These are phyloP conservation scores for Neospora caninum DNA, from an alignment of 169 alveolate species.

Conservation along the genomic window DNA sequence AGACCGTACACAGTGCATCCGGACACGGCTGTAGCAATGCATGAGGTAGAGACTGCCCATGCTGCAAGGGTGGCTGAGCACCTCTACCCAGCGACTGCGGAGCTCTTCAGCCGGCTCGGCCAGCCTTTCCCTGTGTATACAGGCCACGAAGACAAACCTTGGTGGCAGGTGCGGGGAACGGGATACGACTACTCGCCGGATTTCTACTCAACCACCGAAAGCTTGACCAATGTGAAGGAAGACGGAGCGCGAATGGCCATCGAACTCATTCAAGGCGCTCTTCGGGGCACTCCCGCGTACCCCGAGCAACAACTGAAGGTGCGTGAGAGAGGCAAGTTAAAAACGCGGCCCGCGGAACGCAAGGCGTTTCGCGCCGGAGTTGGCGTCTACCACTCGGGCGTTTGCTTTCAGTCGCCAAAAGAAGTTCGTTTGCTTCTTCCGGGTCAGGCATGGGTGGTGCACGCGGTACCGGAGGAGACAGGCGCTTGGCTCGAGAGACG, in stretches of 20 bases:
- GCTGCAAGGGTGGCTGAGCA: background rate
- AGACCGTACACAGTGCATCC: background rate
- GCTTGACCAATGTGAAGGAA: background rate
- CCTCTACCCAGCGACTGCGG: background rate
- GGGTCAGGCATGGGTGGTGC: too few relatives aligned
- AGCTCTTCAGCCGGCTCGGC: background rate
- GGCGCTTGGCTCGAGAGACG: too few relatives aligned
- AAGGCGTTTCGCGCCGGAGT: too few relatives aligned
- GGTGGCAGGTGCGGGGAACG: slow-evolving; percentile 2
- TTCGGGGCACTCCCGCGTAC: background rate
- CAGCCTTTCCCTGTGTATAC: background rate
- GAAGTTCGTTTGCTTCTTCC: too few relatives aligned
- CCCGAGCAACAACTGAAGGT: slow-evolving; percentile 14
- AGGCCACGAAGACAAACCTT: background rate
- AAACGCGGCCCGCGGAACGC: too few relatives aligned
- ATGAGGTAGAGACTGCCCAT: background rate
- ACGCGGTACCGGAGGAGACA: too few relatives aligned
- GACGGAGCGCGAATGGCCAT: background rate
- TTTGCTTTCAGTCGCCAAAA: too few relatives aligned
- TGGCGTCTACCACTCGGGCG: too few relatives aligned
- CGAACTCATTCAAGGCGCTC: slow-evolving; percentile 1
- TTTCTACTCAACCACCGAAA: slow-evolving; percentile 1
- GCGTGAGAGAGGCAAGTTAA: background rate
- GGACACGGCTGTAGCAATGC: background rate
- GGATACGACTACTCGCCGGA: slow-evolving; percentile 10